Conservation (phyloP, 495 filamentous ascomycete genomes). For the Neurospora cerealis region DNA sequence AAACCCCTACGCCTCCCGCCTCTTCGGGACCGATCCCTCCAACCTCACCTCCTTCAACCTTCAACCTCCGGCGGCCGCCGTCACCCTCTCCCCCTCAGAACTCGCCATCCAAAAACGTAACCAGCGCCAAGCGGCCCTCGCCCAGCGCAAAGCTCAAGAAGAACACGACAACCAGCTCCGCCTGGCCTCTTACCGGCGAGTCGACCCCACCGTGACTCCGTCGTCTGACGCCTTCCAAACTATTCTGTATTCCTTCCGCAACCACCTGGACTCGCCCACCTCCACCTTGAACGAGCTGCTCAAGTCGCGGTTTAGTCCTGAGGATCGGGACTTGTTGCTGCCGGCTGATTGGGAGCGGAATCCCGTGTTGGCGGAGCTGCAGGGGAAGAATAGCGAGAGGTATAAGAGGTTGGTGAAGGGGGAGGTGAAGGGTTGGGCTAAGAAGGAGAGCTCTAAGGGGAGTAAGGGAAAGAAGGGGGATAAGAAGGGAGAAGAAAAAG, state of each 20-base stretch:
- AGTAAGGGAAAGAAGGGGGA: neutral
- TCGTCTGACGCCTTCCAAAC: slow-evolving; percentile 4
- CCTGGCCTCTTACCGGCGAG: neutral
- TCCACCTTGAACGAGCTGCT: slow-evolving; percentile 9
- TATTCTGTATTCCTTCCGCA: neutral
- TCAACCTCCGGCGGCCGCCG: too few relatives aligned
- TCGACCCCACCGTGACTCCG: slow-evolving; percentile 9
- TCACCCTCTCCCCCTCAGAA: neutral
- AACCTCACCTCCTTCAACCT: neutral
- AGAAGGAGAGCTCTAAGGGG: neutral
- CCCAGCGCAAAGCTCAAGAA: neutral
- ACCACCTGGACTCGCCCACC: slow-evolving; percentile 1
- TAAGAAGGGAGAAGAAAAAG: neutral
- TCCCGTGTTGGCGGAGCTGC: slow-evolving; percentile 8
- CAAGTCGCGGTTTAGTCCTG: slow-evolving; percentile 3
- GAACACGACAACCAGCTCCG: slow-evolving; percentile 1
- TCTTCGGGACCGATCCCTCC: neutral
- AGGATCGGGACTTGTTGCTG: slow-evolving; percentile 11
- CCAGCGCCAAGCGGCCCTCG: neutral
- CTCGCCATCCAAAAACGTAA: neutral
- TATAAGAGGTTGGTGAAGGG: slow-evolving; percentile 9
- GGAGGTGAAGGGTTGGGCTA: neutral
- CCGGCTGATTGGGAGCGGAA: slow-evolving; percentile 5
- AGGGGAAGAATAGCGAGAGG: slow-evolving; percentile 7
- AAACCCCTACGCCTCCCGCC: neutral